phyloP scores from a whole-genome alignment of 1,139 yeast species.

The Protomyces pachydermus region DNA sequence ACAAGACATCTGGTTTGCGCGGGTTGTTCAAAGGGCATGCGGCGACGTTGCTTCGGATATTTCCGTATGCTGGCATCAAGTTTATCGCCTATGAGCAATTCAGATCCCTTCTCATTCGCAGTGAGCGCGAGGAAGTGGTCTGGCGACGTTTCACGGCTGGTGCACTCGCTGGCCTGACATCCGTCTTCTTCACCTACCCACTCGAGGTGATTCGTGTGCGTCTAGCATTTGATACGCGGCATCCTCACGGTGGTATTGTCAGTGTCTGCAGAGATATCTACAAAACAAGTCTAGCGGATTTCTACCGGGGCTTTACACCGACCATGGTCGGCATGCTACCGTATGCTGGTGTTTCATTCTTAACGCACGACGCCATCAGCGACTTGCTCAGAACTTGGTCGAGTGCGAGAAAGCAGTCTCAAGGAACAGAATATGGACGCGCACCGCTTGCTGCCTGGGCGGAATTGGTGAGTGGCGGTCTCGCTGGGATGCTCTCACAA shows the following conservation, averaged over 20 bases:
- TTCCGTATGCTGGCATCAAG: slow-evolving; percentile 96
- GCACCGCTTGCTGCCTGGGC: slow-evolving; percentile 83
- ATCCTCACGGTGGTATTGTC: neutral
- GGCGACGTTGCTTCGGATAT: slow-evolving; percentile 80
- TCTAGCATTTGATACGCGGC: slow-evolving; percentile 63
- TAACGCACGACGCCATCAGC: slow-evolving; percentile 86
- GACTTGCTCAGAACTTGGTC: slow-evolving; percentile 58
- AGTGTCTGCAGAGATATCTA: slow-evolving; percentile 33
- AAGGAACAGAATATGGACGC: slow-evolving; percentile 37
- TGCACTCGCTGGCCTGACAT: slow-evolving; percentile 67
- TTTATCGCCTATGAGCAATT: slow-evolving; percentile 97
- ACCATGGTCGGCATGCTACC: slow-evolving; percentile 95
- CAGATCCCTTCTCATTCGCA: slow-evolving; percentile 70
- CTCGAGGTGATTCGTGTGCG: slow-evolving; percentile 84
- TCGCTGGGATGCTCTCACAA: slow-evolving; percentile 91
- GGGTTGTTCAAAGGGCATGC: slow-evolving; percentile 96
- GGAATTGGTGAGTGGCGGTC: slow-evolving; percentile 86
- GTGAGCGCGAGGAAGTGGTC: slow-evolving; percentile 68
- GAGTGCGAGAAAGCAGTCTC: neutral
- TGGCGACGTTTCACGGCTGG: slow-evolving; percentile 80
- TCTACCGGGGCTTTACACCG: slow-evolving; percentile 90
- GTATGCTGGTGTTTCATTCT: slow-evolving; percentile 94
- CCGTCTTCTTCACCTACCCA: slow-evolving; percentile 89
- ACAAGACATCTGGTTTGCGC: slow-evolving; percentile 61
- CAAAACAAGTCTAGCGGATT: slow-evolving; percentile 46